phyloP scores from a whole-genome alignment of 768 basidiomycete species.

The Solioccasus polychromus region DNA sequence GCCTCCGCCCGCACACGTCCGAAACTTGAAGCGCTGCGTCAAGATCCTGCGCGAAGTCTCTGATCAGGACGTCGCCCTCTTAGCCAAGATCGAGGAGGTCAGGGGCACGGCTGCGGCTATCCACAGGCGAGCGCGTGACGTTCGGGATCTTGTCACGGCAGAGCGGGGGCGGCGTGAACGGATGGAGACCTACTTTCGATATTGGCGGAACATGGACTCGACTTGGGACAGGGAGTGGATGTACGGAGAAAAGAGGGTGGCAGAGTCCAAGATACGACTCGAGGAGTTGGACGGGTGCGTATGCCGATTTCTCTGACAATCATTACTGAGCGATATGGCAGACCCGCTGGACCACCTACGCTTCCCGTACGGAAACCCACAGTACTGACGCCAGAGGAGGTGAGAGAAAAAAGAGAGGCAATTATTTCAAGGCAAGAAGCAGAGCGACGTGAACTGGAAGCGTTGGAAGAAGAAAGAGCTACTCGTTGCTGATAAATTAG shows the following conservation, averaged over 20 bases:
- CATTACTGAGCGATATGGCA: background rate
- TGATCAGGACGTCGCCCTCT: conserved; percentile 12
- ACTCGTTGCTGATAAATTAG: too few relatives aligned
- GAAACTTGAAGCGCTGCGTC: too few relatives aligned
- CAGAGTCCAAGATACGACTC: background rate
- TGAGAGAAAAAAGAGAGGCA: conserved; percentile 2
- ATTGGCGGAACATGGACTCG: conserved; percentile 26
- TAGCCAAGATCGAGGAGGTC: conserved; percentile 9
- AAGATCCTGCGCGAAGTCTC: conserved; percentile 7
- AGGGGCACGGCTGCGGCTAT: conserved; percentile 12
- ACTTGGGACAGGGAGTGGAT: conserved; percentile 16
- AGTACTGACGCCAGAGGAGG: background rate
- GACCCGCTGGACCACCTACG: conserved; percentile 13
- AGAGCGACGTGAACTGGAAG: conserved; percentile 13
- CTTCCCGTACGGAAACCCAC: background rate
- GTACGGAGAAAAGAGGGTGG: conserved; percentile 1
- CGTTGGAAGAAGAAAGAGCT: too few relatives aligned
- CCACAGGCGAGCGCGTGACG: conserved; percentile 17
- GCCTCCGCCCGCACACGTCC: conserved; percentile 1
- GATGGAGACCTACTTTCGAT: conserved; percentile 27
- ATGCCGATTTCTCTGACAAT: background rate
- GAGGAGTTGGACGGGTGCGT: background rate
- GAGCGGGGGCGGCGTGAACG: conserved; percentile 25
- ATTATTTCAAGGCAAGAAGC: conserved; percentile 14
- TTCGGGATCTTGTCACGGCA: conserved; percentile 21